These are phyloP conservation scores for Leccinum solheimii DNA, from an alignment of 1,284 basidiomycete genomes.

Conservation along the genomic window DNA sequence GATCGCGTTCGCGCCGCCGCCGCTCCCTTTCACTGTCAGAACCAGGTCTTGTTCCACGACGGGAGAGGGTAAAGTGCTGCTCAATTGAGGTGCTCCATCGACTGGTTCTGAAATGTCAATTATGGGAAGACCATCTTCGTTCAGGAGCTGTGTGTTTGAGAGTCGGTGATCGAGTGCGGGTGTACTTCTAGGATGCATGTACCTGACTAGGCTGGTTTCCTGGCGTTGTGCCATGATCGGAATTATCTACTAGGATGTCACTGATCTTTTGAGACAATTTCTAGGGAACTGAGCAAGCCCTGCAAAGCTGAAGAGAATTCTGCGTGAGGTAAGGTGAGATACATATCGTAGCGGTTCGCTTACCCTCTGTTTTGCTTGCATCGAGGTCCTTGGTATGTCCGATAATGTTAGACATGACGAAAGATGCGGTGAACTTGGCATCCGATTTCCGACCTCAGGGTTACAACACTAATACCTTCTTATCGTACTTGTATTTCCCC, in stretches of 20 bases:
- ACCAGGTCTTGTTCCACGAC: constrained; percentile 44
- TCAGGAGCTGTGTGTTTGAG: constrained; percentile 50
- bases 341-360: constrained; percentile 1
- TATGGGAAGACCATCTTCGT: constrained; percentile 76
- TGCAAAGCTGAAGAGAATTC: constrained; percentile 44
- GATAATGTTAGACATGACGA: constrained; percentile 26
- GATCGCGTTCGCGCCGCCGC: constrained; percentile 55
- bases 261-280: constrained; percentile 60
- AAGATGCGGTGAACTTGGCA: too few relatives aligned
- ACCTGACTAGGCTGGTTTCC: constrained; percentile 64
- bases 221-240: constrained; percentile 37
- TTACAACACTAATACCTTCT: too few relatives aligned
- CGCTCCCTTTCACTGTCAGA: constrained; percentile 52
- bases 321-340: constrained; percentile 10
- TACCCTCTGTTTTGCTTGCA: constrained; percentile 27
- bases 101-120: constrained; percentile 72
- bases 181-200: constrained; percentile 32
- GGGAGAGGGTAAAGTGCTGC: constrained; percentile 21
- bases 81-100: constrained; percentile 21
- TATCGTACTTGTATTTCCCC: too few relatives aligned
- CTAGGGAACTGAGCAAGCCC: constrained; percentile 52
- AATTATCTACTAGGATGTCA: constrained; percentile 57
- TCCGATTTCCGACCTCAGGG: background rate
- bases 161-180: constrained; percentile 19
- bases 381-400: constrained; percentile 22